A percentile compares a stretch with the other conserved stretches of the same genome.
phyloP scores from a whole-genome alignment of 1,139 yeast genomes.

The Hansenula anomala region DNA sequence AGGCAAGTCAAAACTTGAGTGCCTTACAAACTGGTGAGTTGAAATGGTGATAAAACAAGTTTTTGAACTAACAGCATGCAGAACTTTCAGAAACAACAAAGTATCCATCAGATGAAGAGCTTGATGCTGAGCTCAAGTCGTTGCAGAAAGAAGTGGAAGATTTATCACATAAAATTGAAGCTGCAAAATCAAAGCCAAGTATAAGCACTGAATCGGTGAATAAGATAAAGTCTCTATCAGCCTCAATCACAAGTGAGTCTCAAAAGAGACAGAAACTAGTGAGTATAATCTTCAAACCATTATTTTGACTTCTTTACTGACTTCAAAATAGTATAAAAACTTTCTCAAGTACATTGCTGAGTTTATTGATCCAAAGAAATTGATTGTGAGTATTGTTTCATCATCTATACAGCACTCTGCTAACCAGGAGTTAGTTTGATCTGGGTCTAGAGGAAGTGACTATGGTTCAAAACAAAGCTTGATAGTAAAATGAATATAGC shows the following conservation, averaged over 20 bases:
- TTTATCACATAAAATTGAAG: conserved; percentile 8
- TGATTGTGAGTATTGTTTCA: conserved; percentile 11
- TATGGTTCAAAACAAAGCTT: not conserved
- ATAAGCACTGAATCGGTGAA: conserved; percentile 9
- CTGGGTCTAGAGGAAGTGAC: conserved; percentile 14
- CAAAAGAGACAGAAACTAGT: conserved; percentile 13
- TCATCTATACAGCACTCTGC: not conserved
- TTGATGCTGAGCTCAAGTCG: conserved; percentile 10
- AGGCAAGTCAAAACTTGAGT: not conserved
- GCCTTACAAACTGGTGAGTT: conserved; percentile 9
- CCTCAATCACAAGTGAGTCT: conserved; percentile 8
- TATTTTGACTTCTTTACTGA: not conserved
- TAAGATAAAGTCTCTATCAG: conserved; percentile 2
- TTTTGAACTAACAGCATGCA: no score
- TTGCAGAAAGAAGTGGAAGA: conserved; percentile 11
- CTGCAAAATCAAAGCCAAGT: conserved; percentile 7
- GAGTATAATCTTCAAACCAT: not conserved
- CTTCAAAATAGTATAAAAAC: conserved; percentile 8
- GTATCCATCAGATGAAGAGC: conserved; percentile 13
- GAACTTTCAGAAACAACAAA: conserved; percentile 7
- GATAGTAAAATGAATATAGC: not conserved
- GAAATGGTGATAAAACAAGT: no score
- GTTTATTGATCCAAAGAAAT: conserved; percentile 12
- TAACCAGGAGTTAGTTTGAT: conserved; percentile 6
- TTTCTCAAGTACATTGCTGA: conserved; percentile 16